A percentile compares a stretch with the other conserved stretches of the same genome.
Evolutionary conservation across 257 asterid genomes (phyloP).

Genomic region (Ilex aquifolium): DNA sequence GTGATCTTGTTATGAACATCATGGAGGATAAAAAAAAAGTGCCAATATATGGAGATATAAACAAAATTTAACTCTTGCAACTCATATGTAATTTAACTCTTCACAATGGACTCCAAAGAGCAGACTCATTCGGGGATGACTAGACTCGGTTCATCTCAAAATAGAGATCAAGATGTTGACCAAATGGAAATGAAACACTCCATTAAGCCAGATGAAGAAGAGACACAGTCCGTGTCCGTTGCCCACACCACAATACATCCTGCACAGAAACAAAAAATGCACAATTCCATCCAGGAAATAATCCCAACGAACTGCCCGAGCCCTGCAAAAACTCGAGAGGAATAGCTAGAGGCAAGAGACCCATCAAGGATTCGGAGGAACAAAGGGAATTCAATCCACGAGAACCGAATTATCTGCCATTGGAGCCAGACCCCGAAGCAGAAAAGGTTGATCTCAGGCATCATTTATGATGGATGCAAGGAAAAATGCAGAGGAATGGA

Average conservation of each 20-base stretch:
- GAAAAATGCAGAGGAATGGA: constrained; percentile 80
- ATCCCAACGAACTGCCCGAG: constrained; percentile 6
- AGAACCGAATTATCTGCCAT: constrained; percentile 61
- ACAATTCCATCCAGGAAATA: neutral
- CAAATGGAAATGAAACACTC: no score
- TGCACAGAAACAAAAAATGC: neutral
- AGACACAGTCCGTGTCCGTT: neutral
- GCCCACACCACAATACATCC: constrained; percentile 3
- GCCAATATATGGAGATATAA: no score
- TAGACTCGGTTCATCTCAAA: neutral
- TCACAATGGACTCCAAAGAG: constrained; percentile 5
- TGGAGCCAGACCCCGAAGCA: constrained; percentile 53
- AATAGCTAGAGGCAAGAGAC: constrained; percentile 28
- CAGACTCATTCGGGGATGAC: constrained; percentile 12
- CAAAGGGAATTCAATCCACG: constrained; percentile 54
- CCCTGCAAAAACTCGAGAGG: constrained; percentile 17
- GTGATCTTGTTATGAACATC: no score
- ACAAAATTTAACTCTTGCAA: no score
- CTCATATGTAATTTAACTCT: no score
- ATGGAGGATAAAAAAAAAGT: no score
- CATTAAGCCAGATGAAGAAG: constrained; percentile 13
- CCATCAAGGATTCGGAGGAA: constrained; percentile 27
- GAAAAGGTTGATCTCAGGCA: constrained; percentile 81
- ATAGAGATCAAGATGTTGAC: neutral
- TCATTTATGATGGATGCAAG: constrained; percentile 63